Base-by-base conservation (phyloP, 148 eudicot species). In the Hydrangea macrophylla region DNA sequence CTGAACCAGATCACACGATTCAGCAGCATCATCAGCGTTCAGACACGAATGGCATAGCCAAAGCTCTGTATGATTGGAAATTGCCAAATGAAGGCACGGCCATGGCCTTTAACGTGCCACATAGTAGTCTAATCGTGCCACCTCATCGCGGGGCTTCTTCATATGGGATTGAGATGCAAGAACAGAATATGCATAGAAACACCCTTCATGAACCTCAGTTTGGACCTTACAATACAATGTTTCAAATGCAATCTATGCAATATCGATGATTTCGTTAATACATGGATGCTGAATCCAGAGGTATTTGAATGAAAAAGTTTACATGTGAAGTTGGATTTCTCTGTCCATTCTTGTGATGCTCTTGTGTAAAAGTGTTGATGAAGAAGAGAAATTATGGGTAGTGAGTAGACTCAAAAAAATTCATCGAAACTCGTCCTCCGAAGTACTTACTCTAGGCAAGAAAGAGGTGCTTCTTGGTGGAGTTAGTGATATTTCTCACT, bases 91-190 rank as follows among this genome's bases (percentile, higher is more conserved):
- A 75, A 61, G 81, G 79, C 35, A 22, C 66, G 1, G 26, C 32
- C 48, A 67, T 77, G 79, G 79, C 79, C 18, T 79, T 79, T 50
- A 59, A 55, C 53, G 26, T 62, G 26, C 53, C 73, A 26, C 58
- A 70, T 40, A 40, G 64, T 51, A 63, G 67, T 36, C 48, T 60
- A 48, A 48, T 55, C 55, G 23, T 48, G 40, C 64, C 48, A 40
- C 67, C 64, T 72, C 70, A 26, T 66, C 33, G 32, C 40, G 61
- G 56, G 61, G 56, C 51, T 65, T 68, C 75, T 25, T 20, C 70
- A 23, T 55, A 64, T 70, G 82, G 61, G 58, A 53, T 36, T 26
- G 40, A 58, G 18, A 37, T 63, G 12, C 78, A 59, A 48, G 74
- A 69, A 17, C 73, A 67, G 15, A 58, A 70, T 65, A 9, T 68